Percentiles rank a stretch among this genome's conserved stretches.
phyloP scores from a whole-genome alignment of 78 protist genomes.

The Monosiga brevicollis region DNA sequence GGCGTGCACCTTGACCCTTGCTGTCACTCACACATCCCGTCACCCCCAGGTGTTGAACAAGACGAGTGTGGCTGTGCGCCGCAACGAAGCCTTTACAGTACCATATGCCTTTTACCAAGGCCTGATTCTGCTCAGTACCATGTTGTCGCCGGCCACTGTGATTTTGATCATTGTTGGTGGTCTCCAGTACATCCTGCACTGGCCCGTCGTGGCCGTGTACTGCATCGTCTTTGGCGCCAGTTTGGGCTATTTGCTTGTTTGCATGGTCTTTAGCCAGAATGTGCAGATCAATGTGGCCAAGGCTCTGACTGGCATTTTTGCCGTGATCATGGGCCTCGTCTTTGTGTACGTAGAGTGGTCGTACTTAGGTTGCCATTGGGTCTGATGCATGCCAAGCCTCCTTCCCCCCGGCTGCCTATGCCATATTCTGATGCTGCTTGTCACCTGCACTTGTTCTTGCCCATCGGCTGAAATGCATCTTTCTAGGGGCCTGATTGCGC shows the following conservation, averaged over 20 bases:
- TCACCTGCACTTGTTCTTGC: no score
- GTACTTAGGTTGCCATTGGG: no score
- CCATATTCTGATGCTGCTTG: no score
- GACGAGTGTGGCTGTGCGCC: not conserved
- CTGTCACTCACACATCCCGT: no score
- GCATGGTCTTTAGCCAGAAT: not conserved
- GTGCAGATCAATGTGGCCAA: not conserved
- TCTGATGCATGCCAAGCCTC: no score
- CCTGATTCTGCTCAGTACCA: not conserved
- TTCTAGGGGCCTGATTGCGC: no score
- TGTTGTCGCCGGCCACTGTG: not conserved
- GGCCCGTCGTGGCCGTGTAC: not conserved
- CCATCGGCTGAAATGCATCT: no score
- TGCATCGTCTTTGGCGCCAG: not conserved
- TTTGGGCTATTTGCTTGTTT: not conserved
- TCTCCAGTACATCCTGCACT: not conserved
- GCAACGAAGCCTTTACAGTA: not conserved
- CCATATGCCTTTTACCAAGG: not conserved
- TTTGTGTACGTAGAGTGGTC: no score
- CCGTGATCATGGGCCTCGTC: not conserved
- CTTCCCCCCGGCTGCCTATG: no score
- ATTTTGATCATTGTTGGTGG: not conserved
- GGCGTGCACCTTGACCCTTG: no score
- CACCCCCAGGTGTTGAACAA: not conserved
- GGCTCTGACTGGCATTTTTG: not conserved